A percentile compares a stretch with the other conserved stretches of the same genome.
Conservation (phyloP, 1,139 yeast genomes). For the Yamadazyma jaroonii region DNA sequence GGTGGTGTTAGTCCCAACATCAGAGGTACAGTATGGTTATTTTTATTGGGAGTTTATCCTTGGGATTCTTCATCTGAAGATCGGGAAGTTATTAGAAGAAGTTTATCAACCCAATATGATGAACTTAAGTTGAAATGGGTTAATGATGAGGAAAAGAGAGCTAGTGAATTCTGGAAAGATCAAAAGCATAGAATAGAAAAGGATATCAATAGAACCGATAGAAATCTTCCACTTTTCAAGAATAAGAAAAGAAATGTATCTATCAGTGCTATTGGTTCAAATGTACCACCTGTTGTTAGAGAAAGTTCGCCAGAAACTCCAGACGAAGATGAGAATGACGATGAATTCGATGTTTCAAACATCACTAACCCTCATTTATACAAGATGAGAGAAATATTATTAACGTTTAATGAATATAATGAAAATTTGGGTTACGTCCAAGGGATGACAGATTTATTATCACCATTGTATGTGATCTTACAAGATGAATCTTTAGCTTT, state of each 20-base stretch:
- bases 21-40: slow-evolving; percentile 81
- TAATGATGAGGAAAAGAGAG: slow-evolving; percentile 52
- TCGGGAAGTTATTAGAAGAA: slow-evolving; percentile 54
- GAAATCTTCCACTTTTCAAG: slow-evolving; percentile 62
- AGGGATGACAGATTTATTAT: slow-evolving; percentile 93
- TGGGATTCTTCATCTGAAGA: slow-evolving; percentile 83
- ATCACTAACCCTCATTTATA: slow-evolving; percentile 68
- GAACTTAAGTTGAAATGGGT: slow-evolving; percentile 69
- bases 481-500: slow-evolving; percentile 80
- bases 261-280: slow-evolving; percentile 19
- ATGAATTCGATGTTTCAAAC: slow-evolving; percentile 48
- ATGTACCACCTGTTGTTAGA: slow-evolving; percentile 18
- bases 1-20: slow-evolving; percentile 70
- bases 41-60: slow-evolving; percentile 76
- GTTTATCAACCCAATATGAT: slow-evolving; percentile 62
- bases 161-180: slow-evolving; percentile 79
- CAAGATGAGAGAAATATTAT: slow-evolving; percentile 70
- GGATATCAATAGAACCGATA: slow-evolving; percentile 90
- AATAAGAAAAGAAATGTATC: slow-evolving; percentile 28
- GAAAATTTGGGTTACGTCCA: slow-evolving; percentile 89
- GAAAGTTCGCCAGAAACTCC: slow-evolving; percentile 41
- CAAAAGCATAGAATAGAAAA: slow-evolving; percentile 88
- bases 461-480: slow-evolving; percentile 77
- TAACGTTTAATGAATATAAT: slow-evolving; percentile 85
- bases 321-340: slow-evolving; percentile 51